Conservation (phyloP, 1,284 basidiomycete genomes). For the Apiotrichum gracile region DNA sequence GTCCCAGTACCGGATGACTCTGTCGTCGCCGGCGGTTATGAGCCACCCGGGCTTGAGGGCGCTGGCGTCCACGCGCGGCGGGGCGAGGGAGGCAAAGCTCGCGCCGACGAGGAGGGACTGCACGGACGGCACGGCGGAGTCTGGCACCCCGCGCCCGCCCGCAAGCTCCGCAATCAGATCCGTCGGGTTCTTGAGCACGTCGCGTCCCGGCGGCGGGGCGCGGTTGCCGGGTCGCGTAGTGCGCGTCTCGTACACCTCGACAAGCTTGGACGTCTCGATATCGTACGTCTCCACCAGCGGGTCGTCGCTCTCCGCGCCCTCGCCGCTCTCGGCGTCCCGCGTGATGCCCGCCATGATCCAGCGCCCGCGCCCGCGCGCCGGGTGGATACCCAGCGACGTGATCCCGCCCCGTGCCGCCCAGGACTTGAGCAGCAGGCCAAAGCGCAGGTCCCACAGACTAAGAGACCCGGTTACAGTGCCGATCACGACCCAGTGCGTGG, state of each 20-base stretch:
- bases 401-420: constrained; percentile 68
- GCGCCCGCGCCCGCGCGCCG: constrained; percentile 65
- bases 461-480: constrained; percentile 79
- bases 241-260: constrained; percentile 43
- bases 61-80: constrained; percentile 12
- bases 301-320: too few species aligned
- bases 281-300: constrained; percentile 44
- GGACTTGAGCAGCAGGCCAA: constrained; percentile 77
- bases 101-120: constrained; percentile 30
- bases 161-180: constrained; percentile 30
- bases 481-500: constrained; percentile 77
- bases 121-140: constrained; percentile 15
- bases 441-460: constrained; percentile 88
- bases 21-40: constrained; percentile 42
- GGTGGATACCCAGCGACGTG: constrained; percentile 61
- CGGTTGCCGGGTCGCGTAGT: constrained; percentile 16
- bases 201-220: not conserved
- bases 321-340: constrained; percentile 41
- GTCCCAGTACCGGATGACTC: constrained; percentile 45
- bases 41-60: constrained; percentile 27
- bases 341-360: constrained; percentile 74
- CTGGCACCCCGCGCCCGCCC: constrained; percentile 6
- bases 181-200: constrained; percentile 25
- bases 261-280: constrained; percentile 44
- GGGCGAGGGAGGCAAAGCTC: constrained; percentile 24